phyloP scores from a whole-genome alignment of 2,329 filamentous ascomycete species.

The Claviceps monticola region DNA sequence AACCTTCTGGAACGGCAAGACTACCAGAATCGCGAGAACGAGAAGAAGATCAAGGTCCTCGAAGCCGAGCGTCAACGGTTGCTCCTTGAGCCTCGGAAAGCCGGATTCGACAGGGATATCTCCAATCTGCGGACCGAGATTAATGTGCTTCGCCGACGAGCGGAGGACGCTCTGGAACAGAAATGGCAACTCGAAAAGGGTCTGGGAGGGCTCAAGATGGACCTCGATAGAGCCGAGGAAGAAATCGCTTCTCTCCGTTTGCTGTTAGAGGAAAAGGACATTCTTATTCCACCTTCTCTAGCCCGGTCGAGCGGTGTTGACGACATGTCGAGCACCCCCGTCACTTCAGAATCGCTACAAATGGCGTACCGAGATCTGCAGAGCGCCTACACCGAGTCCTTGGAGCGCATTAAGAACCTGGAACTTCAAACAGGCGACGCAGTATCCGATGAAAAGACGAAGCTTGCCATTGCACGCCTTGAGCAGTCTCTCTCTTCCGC shows the following conservation, averaged over 20 bases:
- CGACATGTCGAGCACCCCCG: conserved; percentile 22
- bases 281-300: conserved; percentile 51
- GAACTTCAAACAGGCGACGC: conserved; percentile 32
- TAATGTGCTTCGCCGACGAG: conserved; percentile 66
- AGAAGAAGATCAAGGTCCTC: conserved; percentile 64
- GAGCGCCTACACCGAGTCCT: conserved; percentile 50
- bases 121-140: conserved; percentile 70
- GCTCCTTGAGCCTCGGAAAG: conserved; percentile 52
- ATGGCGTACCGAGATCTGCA: conserved; percentile 64
- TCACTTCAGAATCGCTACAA: conserved; percentile 58
- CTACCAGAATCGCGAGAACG: conserved; percentile 67
- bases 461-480: conserved; percentile 48
- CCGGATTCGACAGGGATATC: conserved; percentile 76
- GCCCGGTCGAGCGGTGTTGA: conserved; percentile 28
- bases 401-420: conserved; percentile 52
- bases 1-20: conserved; percentile 76
- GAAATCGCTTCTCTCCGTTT: conserved; percentile 75
- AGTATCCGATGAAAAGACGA: conserved; percentile 41
- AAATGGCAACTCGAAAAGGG: conserved; percentile 96
- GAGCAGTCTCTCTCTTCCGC: conserved; percentile 56
- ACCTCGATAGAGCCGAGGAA: conserved; percentile 86
- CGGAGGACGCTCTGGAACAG: conserved; percentile 86
- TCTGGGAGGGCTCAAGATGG: conserved; percentile 80
- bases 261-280: conserved; percentile 72
- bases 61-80: conserved; percentile 68